Evolutionary conservation across 2,329 filamentous ascomycete species (phyloP), one percentile per base, ranked within the genome.

Genomic region (Aspergillus oerlinghausenensis): DNA sequence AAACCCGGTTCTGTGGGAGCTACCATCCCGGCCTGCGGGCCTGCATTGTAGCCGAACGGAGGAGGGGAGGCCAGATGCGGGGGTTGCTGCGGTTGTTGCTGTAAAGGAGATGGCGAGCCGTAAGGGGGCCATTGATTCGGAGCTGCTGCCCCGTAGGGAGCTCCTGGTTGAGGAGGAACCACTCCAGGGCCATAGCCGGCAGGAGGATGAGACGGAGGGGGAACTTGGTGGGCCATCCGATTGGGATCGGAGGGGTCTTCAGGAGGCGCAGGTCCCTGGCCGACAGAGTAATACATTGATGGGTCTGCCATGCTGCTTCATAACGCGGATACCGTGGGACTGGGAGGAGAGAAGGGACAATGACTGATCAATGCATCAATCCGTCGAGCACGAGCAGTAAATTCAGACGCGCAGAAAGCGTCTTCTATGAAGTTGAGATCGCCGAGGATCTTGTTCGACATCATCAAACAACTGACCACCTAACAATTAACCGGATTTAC

Each of bases 241-340:
- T 74, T 79, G 74, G 67, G 81, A 75, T 73, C 84, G 74, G 74
- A 83, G 78, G 68, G 83, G 76, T 80, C 75, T 62, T 86, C 81
- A 62, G 66, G 66, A 60, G 71, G 66, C 54, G 58, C 62, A 29
- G 57, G 59, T 49, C 63, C 66, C 60, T 74, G 69, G 56, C 72
- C 74, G 63, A 71, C 65, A 58, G 70, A 60, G 64, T 76, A 68
- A 65, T 77, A 77, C 65, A 73, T 72, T 49, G 69, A 67, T 63
- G 70, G 73, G 65, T 77, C 72, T 55, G 75, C 71, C 76, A 78
- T 78, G 61, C 60, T 71, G 65, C 61, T 62, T 69, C 67, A 72
- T 68, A 63, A 64, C 65, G 63, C 55, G 62, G 58, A 55, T 35
- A 32, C 49, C 48, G 47, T 26, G 43, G 42, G 48, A 23, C 51